Percentiles rank a stretch among this genome's conserved stretches.
Evolutionary conservation across 108 stramenopile genomes (phyloP).

Genomic region (Conticribra weissflogii): DNA sequence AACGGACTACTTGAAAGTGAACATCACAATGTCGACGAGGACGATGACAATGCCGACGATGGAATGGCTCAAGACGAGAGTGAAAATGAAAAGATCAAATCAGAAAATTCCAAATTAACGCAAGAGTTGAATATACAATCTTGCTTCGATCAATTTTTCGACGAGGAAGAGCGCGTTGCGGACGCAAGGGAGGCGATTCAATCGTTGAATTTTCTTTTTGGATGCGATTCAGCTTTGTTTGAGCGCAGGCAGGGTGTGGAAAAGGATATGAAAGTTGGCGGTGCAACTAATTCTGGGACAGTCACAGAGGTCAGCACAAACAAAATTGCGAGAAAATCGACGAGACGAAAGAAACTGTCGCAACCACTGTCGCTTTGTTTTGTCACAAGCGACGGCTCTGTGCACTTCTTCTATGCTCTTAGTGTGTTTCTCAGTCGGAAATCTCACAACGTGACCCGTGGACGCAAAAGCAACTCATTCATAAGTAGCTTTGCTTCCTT

Average conservation of each 20-base stretch:
- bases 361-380: conserved; percentile 38
- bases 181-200: conserved; percentile 45
- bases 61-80: background rate
- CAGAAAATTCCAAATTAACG: background rate
- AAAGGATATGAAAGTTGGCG: too few relatives aligned
- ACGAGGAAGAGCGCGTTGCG: conserved; percentile 22
- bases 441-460: conserved; percentile 6
- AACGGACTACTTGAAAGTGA: background rate
- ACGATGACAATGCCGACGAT: background rate
- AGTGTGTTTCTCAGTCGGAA: conserved; percentile 16
- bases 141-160: conserved; percentile 1
- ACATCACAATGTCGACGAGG: conserved; percentile 1
- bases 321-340: background rate
- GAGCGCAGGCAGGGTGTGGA: background rate
- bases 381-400: conserved; percentile 40
- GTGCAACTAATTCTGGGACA: background rate
- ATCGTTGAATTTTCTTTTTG: conserved; percentile 39
- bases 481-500: conserved; percentile 40
- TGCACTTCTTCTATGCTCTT: conserved; percentile 46
- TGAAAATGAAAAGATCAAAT: background rate
- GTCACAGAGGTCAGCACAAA: background rate
- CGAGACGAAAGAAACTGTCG: conserved; percentile 23
- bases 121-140: background rate
- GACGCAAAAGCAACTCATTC: background rate
- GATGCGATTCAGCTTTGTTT: background rate